phyloP scores from a whole-genome alignment of 2,329 filamentous ascomycete species.

The Neofusicoccum umdonicola region DNA sequence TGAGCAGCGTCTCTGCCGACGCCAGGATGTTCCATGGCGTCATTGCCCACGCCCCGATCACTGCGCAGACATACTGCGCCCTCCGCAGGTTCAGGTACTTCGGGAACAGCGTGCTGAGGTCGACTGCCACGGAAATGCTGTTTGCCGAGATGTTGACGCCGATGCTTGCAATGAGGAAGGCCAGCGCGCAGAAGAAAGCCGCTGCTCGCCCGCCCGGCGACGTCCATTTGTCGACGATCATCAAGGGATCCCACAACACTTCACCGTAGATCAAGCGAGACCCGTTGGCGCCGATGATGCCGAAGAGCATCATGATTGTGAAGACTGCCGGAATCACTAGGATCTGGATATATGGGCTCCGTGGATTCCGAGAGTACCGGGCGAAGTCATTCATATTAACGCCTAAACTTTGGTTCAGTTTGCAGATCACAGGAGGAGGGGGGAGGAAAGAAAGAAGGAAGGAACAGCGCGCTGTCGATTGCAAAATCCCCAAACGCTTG shows the following conservation, averaged over 20 bases:
- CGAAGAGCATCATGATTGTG: constrained; percentile 27
- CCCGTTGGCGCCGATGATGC: constrained; percentile 26
- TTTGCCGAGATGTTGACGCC: constrained; percentile 24
- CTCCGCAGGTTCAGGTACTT: constrained; percentile 17
- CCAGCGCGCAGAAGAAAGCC: constrained; percentile 24
- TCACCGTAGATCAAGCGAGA: constrained; percentile 21
- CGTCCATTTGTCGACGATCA: constrained; percentile 24
- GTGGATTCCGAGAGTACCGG: constrained; percentile 21
- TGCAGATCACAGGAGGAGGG: constrained; percentile 22
- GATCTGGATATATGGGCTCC: constrained; percentile 34
- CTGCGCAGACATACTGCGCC: constrained; percentile 19
- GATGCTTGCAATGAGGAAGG: constrained; percentile 14
- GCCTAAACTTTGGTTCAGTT: constrained; percentile 25
- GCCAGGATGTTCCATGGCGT: constrained; percentile 19
- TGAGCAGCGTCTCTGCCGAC: constrained; percentile 17
- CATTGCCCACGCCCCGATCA: constrained; percentile 18
- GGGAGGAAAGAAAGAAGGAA: no score
- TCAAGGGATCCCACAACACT: constrained; percentile 26
- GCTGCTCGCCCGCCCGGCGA: constrained; percentile 21
- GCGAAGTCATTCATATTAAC: constrained; percentile 22
- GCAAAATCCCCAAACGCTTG: no score
- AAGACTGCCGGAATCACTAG: constrained; percentile 33
- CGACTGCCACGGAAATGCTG: constrained; percentile 24
- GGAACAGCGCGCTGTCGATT: no score
- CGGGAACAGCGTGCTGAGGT: constrained; percentile 17